Conservation (phyloP, 257 asterid species). For the Nicotiana otophora region DNA sequence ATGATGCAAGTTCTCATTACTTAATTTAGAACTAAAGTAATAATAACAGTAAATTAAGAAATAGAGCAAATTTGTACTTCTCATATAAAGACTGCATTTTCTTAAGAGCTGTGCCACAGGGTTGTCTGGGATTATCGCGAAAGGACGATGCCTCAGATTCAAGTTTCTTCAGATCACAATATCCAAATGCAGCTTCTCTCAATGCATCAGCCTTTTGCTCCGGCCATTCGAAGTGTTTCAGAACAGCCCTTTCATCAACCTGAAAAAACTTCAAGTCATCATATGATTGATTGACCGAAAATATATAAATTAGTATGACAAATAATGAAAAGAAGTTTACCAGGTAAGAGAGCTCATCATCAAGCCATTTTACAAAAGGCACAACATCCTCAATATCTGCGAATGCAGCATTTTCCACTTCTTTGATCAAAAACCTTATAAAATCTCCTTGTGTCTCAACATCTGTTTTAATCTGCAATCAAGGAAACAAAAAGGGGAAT, state of each 20-base stretch:
- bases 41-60: too few relatives aligned
- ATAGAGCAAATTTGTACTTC: constrained; percentile 36
- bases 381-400: constrained; percentile 87
- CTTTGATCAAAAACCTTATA: constrained; percentile 80
- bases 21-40: neutral
- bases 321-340: constrained; percentile 20
- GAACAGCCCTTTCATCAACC: constrained; percentile 99
- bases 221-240: constrained; percentile 98
- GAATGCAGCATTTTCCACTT: constrained; percentile 82
- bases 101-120: constrained; percentile 74
- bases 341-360: constrained; percentile 90
- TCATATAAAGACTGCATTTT: constrained; percentile 91
- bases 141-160: constrained; percentile 70
- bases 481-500: neutral
- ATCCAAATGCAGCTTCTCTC: constrained; percentile 98
- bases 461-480: constrained; percentile 83
- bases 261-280: constrained; percentile 9
- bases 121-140: constrained; percentile 71
- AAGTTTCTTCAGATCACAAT: constrained; percentile 85
- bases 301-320: neutral
- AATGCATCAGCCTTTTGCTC: constrained; percentile 92
- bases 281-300: neutral
- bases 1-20: neutral
- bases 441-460: constrained; percentile 96
- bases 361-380: constrained; percentile 97